phyloP scores from a whole-genome alignment of 768 basidiomycete genomes.

The Gelatoporia subvermispora region DNA sequence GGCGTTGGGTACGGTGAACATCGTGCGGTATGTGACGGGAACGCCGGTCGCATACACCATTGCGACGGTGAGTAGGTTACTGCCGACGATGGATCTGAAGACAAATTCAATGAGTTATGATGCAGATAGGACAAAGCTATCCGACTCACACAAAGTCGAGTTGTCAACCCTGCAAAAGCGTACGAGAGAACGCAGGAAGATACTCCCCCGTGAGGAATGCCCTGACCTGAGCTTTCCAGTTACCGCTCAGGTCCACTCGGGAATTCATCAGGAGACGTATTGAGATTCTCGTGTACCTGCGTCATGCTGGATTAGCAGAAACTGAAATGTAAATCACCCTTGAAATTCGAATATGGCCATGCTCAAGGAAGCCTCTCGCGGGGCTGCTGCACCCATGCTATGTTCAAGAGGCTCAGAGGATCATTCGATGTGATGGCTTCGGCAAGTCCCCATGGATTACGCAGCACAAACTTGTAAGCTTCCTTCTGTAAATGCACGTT shows the following conservation, averaged over 20 bases:
- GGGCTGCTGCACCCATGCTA: no score
- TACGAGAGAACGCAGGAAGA: not conserved
- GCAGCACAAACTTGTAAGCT: no score
- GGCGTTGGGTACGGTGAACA: conserved; percentile 3
- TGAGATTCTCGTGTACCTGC: no score
- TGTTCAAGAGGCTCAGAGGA: no score
- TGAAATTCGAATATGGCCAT: no score
- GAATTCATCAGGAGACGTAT: conserved; percentile 11
- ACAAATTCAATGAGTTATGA: not conserved
- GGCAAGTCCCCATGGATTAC: no score
- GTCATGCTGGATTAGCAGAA: no score
- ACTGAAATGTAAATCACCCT: no score
- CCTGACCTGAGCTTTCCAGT: not conserved
- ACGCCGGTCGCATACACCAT: not conserved
- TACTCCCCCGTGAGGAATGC: not conserved
- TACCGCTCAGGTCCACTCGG: not conserved
- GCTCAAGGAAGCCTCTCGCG: no score
- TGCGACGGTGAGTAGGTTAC: not conserved
- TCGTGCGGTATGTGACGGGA: not conserved
- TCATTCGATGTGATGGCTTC: no score
- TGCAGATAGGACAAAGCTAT: no score
- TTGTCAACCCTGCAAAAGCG: not conserved
- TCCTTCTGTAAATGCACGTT: conserved; percentile 48
- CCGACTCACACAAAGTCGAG: not conserved
- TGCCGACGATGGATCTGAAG: not conserved